Conservation (phyloP, 495 filamentous ascomycete genomes). For the Xanthoparmelia taractica region DNA sequence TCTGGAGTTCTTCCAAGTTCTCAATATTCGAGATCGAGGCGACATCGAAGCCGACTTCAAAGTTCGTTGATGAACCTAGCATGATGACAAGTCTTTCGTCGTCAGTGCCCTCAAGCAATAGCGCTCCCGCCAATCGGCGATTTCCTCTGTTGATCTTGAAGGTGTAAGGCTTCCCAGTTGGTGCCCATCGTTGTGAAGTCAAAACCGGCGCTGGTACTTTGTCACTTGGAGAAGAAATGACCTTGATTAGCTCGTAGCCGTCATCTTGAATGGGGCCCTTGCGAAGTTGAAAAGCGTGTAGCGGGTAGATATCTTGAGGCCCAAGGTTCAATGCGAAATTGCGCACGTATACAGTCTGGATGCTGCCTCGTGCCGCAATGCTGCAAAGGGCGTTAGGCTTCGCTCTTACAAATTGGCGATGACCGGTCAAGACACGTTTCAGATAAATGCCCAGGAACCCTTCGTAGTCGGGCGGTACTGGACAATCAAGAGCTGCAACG, state of each 20-base stretch:
- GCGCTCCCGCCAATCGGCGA: background rate
- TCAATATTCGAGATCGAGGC: background rate
- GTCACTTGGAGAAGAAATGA: background rate
- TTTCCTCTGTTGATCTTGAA: background rate
- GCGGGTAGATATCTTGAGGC: background rate
- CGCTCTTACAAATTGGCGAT: background rate
- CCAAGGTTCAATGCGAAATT: background rate
- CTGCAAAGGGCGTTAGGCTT: background rate
- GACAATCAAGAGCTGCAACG: slow-evolving; percentile 6
- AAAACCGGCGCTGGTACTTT: background rate
- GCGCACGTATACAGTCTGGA: background rate
- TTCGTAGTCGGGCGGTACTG: background rate
- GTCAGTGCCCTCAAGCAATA: background rate
- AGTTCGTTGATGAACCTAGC: background rate
- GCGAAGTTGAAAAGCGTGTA: slow-evolving; percentile 3
- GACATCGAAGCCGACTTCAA: background rate
- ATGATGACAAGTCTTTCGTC: background rate
- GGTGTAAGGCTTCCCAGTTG: background rate
- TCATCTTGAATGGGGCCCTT: background rate
- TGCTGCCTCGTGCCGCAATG: background rate
- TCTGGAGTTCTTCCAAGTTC: background rate
- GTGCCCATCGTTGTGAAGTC: background rate
- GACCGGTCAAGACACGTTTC: background rate
- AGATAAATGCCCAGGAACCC: slow-evolving; percentile 3
- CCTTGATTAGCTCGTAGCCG: background rate